Percentiles rank a stretch among this genome's conserved stretches.
These are phyloP conservation scores for Geranomyces michiganensis DNA, from an alignment of 192 early-diverging fungal species.

Conservation along the genomic window DNA sequence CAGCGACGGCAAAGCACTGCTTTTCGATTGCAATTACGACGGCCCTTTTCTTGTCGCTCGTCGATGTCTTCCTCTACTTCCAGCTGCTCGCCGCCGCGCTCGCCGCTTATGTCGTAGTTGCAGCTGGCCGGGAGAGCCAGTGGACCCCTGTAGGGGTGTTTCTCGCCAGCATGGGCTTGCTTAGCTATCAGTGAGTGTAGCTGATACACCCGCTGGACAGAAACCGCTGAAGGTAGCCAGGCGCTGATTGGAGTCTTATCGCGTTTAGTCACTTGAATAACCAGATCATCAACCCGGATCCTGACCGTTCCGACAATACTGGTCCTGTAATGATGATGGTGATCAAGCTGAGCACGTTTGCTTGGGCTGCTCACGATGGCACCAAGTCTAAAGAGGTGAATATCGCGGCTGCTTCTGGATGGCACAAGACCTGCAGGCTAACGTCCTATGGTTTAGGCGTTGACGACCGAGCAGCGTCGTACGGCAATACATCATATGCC, in stretches of 20 bases:
- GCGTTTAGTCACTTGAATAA: constrained; percentile 20
- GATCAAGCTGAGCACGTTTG: constrained; percentile 86
- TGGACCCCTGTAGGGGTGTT: constrained; percentile 6
- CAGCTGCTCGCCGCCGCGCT: constrained; percentile 20
- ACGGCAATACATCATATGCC: constrained; percentile 53
- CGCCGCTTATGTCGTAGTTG: constrained; percentile 3
- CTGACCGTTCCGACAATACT: constrained; percentile 62
- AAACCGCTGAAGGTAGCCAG: neutral
- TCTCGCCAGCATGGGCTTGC: constrained; percentile 8
- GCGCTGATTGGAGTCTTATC: neutral
- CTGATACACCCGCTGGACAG: neutral
- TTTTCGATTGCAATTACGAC: constrained; percentile 26
- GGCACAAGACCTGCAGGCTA: neutral
- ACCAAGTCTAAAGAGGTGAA: constrained; percentile 11
- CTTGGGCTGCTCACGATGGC: constrained; percentile 73
- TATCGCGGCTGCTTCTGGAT: neutral
- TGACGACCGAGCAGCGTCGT: constrained; percentile 50
- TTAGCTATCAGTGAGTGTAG: constrained; percentile 19
- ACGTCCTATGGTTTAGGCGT: neutral
- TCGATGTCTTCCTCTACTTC: constrained; percentile 2
- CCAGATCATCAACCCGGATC: constrained; percentile 12
- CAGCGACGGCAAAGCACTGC: constrained; percentile 19
- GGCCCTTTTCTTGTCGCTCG: constrained; percentile 8
- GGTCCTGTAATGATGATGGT: constrained; percentile 87
- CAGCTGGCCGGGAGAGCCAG: neutral